Conservation (phyloP, 768 basidiomycete genomes). For the Megacollybia marginata region DNA sequence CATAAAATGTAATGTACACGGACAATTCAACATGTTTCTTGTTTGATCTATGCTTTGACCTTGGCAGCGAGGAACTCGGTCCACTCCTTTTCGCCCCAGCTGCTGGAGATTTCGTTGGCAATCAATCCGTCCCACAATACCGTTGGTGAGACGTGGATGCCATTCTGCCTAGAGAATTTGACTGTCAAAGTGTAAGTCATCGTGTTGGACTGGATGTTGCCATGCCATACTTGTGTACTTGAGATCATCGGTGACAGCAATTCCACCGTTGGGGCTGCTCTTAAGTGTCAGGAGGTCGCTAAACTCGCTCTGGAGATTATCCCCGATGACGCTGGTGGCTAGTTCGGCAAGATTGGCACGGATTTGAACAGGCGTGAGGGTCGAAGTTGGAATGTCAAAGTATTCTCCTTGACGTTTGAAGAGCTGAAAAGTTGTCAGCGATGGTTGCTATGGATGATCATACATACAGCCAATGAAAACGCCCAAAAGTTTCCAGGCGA, state of each 20-base stretch:
- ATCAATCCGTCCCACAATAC: conserved; percentile 71
- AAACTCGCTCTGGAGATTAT: conserved; percentile 43
- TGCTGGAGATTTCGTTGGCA: conserved; percentile 67
- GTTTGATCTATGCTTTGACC: conserved; percentile 34
- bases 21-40: too few relatives aligned
- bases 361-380: conserved; percentile 61
- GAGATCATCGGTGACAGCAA: conserved; percentile 75
- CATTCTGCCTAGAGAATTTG: conserved; percentile 87
- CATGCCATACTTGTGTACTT: conserved; percentile 74
- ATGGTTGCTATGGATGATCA: neutral
- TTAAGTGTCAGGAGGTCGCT: conserved; percentile 58
- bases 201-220: neutral
- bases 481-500: conserved; percentile 77
- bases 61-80: conserved; percentile 59
- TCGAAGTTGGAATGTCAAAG: conserved; percentile 68
- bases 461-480: conserved; percentile 58
- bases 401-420: conserved; percentile 73
- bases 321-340: conserved; percentile 45
- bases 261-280: conserved; percentile 67
- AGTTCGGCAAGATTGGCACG: conserved; percentile 65
- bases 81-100: conserved; percentile 83
- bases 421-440: conserved; percentile 36
- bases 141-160: conserved; percentile 88
- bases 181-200: conserved; percentile 40
- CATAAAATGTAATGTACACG: too few relatives aligned